phyloP scores from a whole-genome alignment of 371 early-diverging fungal species.

The Ecytonucleospora hepatopenaei region DNA sequence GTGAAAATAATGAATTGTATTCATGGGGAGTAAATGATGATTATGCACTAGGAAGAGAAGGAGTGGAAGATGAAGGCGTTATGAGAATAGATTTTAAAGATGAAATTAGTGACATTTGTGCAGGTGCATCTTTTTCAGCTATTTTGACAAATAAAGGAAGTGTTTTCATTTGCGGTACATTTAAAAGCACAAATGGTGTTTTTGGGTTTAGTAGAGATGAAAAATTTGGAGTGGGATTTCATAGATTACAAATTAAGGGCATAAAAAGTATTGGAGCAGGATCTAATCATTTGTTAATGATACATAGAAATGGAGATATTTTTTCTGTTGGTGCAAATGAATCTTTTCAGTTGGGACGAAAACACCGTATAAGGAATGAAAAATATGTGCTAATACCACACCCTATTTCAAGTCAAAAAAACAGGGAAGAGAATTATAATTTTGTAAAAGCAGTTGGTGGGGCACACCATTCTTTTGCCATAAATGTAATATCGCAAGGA shows the following conservation, averaged over 20 bases:
- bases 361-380: conserved; percentile 48
- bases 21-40: conserved; percentile 98
- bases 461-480: conserved; percentile 70
- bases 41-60: conserved; percentile 68
- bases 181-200: conserved; percentile 62
- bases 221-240: conserved; percentile 62
- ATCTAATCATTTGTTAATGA: conserved; percentile 72
- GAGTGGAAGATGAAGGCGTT: conserved; percentile 60
- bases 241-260: conserved; percentile 58
- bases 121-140: conserved; percentile 78
- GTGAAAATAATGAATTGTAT: conserved; percentile 60
- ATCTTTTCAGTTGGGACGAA: conserved; percentile 71
- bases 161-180: conserved; percentile 87
- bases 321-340: conserved; percentile 85
- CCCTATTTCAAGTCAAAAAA: conserved; percentile 48
- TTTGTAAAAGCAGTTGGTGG: conserved; percentile 67
- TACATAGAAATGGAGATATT: conserved; percentile 64
- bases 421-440: conserved; percentile 33
- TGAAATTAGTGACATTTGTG: conserved; percentile 68
- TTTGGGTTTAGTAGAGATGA: conserved; percentile 59
- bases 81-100: conserved; percentile 47
- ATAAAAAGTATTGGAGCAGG: conserved; percentile 69
- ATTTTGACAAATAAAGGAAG: conserved; percentile 69
- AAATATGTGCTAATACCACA: conserved; percentile 55
- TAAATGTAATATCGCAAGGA: conserved; percentile 60